Evolutionary conservation across 768 basidiomycete genomes (phyloP).

Genomic region (Gloeostereum incarnatum): DNA sequence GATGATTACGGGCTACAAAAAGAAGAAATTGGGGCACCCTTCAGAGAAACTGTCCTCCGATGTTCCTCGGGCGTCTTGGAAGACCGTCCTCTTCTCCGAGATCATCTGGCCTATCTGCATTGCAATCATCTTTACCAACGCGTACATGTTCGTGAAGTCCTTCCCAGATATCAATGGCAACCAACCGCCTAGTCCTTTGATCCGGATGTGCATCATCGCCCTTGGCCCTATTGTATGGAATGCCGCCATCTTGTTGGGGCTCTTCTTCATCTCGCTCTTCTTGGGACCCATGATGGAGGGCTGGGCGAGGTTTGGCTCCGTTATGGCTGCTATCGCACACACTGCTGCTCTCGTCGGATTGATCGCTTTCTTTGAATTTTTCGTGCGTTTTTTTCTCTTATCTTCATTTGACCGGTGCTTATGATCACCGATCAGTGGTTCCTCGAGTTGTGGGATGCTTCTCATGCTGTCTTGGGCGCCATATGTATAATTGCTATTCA

Average conservation of each 20-base stretch:
- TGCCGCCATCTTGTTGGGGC: constrained; percentile 69
- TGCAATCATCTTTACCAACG: constrained; percentile 70
- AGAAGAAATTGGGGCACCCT: constrained; percentile 96
- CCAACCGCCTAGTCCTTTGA: constrained; percentile 70
- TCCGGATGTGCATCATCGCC: constrained; percentile 83
- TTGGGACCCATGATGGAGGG: constrained; percentile 82
- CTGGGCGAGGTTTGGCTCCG: constrained; percentile 82
- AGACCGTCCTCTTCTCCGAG: constrained; percentile 74
- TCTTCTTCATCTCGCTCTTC: constrained; percentile 92
- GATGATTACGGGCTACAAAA: constrained; percentile 98
- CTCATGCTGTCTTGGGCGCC: constrained; percentile 90
- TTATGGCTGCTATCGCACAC: constrained; percentile 92
- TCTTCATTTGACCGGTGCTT: constrained; percentile 12
- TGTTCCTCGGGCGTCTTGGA: constrained; percentile 86
- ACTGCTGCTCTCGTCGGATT: constrained; percentile 72
- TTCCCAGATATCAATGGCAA: constrained; percentile 61
- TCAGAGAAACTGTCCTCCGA: constrained; percentile 96
- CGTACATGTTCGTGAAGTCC: constrained; percentile 91
- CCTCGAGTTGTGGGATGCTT: constrained; percentile 94
- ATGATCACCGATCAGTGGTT: constrained; percentile 89
- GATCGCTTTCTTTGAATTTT: constrained; percentile 91
- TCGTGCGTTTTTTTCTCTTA: constrained; percentile 49
- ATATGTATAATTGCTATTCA: constrained; percentile 87
- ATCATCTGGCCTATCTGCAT: constrained; percentile 72
- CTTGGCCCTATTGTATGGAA: constrained; percentile 96